Evolutionary conservation across 2,329 filamentous ascomycete species (phyloP).

Genomic region (Dothideomycetes sp.): DNA sequence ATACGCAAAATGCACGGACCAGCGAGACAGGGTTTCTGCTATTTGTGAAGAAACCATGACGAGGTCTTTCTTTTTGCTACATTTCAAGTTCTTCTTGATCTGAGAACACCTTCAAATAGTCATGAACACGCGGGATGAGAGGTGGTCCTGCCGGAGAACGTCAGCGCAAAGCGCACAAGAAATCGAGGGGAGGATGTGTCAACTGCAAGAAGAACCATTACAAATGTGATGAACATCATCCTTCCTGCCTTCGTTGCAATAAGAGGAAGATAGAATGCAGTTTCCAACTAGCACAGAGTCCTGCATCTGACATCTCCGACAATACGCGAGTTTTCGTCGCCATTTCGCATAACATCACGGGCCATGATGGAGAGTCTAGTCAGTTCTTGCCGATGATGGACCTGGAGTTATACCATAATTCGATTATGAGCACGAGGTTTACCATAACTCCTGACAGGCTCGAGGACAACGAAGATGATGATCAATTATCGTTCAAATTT

Average conservation of each 20-base stretch:
- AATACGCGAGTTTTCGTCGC: constrained; percentile 4
- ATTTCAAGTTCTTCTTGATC: too few species aligned
- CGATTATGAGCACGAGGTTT: constrained; percentile 12
- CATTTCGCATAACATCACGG: constrained; percentile 8
- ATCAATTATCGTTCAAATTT: constrained; percentile 8
- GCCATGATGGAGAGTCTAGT: constrained; percentile 2
- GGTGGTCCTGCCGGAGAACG: constrained; percentile 2
- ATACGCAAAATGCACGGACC: too few species aligned
- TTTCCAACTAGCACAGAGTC: not conserved
- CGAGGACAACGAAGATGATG: constrained; percentile 9
- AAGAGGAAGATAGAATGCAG: constrained; percentile 17
- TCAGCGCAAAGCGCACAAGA: constrained; percentile 3
- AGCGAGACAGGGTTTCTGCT: too few species aligned
- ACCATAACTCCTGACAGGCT: constrained; percentile 8
- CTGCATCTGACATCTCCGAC: constrained; percentile 1
- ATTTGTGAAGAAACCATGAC: too few species aligned
- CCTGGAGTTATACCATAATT: constrained; percentile 18
- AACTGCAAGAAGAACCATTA: constrained; percentile 8
- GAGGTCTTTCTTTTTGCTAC: too few species aligned
- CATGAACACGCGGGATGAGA: not conserved
- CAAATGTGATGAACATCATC: constrained; percentile 19
- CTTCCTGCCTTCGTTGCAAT: constrained; percentile 17
- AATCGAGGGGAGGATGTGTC: not conserved
- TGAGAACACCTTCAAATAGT: too few species aligned
- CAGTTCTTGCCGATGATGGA: constrained; percentile 16